A percentile compares a stretch with the other conserved stretches of the same genome.
Conservation (phyloP, 2,329 filamentous ascomycete species). For the Trichoderma semiorbis region DNA sequence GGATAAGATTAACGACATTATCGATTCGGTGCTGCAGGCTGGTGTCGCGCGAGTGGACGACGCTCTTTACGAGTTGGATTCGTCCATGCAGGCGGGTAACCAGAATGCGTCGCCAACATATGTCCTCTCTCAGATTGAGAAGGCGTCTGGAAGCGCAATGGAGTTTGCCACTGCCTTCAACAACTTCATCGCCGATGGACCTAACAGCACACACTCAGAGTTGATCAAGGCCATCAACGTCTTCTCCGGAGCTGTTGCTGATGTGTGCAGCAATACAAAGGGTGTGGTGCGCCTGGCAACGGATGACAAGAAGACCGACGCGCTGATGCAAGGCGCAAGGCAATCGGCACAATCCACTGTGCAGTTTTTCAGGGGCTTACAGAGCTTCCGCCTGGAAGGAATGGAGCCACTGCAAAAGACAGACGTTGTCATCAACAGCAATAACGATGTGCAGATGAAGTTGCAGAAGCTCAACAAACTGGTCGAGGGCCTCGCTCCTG, state of each 20-base stretch:
- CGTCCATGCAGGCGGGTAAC: constrained; percentile 96
- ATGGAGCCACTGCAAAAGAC: constrained; percentile 90
- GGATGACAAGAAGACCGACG: constrained; percentile 90
- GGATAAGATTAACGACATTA: constrained; percentile 93
- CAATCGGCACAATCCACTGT: constrained; percentile 83
- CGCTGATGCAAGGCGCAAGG: constrained; percentile 76
- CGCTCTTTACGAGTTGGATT: constrained; percentile 94
- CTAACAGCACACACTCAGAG: constrained; percentile 82
- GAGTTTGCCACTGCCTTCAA: constrained; percentile 98
- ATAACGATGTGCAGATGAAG: constrained; percentile 92
- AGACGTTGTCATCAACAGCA: constrained; percentile 95
- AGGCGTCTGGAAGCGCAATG: constrained; percentile 88
- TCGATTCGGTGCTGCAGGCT: constrained; percentile 91
- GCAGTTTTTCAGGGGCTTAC: constrained; percentile 89
- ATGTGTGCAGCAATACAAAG: constrained; percentile 95
- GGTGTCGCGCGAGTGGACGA: constrained; percentile 94
- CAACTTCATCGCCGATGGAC: constrained; percentile 95
- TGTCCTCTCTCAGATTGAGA: constrained; percentile 94
- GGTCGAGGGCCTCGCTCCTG: constrained; percentile 86
- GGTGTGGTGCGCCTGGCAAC: constrained; percentile 88
- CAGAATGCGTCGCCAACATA: constrained; percentile 95
- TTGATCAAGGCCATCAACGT: constrained; percentile 91
- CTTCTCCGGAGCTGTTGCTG: constrained; percentile 85
- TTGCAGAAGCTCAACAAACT: constrained; percentile 91
- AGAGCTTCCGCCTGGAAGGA: constrained; percentile 89